phyloP scores from a whole-genome alignment of 768 basidiomycete genomes.

The Russula lepida region DNA sequence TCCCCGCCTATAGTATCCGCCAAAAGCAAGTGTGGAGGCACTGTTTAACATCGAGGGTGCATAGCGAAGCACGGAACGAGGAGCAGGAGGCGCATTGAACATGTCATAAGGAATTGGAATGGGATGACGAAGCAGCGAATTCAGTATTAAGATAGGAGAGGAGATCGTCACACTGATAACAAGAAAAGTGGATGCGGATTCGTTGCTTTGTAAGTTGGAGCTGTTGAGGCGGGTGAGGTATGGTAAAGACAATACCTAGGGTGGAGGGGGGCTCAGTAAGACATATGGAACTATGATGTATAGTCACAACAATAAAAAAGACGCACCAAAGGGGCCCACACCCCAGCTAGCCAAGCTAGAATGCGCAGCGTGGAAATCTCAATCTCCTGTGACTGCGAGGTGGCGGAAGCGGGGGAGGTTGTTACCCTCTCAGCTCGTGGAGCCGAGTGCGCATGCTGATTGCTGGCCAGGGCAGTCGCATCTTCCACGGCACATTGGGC shows the following conservation, averaged over 20 bases:
- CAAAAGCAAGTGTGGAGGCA: constrained; percentile 37
- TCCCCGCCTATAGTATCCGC: constrained; percentile 52
- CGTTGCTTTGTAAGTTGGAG: constrained; percentile 34
- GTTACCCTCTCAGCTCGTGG: constrained; percentile 48
- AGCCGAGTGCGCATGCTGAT: constrained; percentile 46
- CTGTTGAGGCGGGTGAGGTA: constrained; percentile 42
- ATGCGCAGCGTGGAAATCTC: constrained; percentile 49
- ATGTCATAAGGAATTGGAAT: constrained; percentile 60
- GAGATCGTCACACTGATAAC: constrained; percentile 58
- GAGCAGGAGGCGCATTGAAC: constrained; percentile 43
- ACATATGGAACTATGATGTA: too few relatives aligned
- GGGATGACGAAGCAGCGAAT: constrained; percentile 50
- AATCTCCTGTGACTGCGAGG: constrained; percentile 37
- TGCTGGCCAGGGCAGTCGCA: constrained; percentile 28
- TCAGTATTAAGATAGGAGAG: constrained; percentile 56
- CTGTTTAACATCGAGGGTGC: constrained; percentile 38
- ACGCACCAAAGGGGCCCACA: constrained; percentile 66
- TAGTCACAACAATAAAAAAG: background rate
- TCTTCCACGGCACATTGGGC: constrained; percentile 27
- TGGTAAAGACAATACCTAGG: constrained; percentile 53
- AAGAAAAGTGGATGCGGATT: constrained; percentile 41
- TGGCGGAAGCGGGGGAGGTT: constrained; percentile 39
- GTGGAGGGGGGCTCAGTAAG: background rate
- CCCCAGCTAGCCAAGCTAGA: constrained; percentile 54
- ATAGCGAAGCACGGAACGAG: constrained; percentile 36